Percentiles rank a stretch among this genome's conserved stretches.
Conservation (phyloP, 164 flowering plant species). For the Taxillus chinensis region DNA sequence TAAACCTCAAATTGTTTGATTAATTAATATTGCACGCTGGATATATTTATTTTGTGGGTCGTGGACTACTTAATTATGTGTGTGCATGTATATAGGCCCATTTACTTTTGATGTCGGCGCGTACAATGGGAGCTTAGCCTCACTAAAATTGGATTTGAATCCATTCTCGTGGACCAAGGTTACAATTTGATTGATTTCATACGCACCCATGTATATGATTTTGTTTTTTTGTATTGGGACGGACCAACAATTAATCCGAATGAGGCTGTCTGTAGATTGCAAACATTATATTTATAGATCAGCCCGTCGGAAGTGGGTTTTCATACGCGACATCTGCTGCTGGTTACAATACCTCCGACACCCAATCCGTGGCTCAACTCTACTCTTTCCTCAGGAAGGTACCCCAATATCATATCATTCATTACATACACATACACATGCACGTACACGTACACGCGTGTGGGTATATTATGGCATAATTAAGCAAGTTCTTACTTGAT, state of each 20-base stretch:
- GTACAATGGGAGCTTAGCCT: neutral
- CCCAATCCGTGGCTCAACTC: neutral
- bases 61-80: too few relatives aligned
- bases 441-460: too few relatives aligned
- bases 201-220: too few relatives aligned
- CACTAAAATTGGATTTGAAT: neutral
- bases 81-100: neutral
- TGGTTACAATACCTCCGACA: neutral
- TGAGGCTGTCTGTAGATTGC: neutral
- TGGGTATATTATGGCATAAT: too few relatives aligned
- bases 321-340: neutral
- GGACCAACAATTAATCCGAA: neutral
- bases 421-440: neutral
- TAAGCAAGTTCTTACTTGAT: too few relatives aligned
- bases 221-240: neutral
- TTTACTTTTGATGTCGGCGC: neutral
- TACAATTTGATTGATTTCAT: too few relatives aligned
- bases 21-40: too few relatives aligned
- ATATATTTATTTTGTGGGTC: too few relatives aligned
- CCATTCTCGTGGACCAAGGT: neutral
- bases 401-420: neutral
- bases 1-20: too few relatives aligned
- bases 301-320: neutral
- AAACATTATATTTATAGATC: neutral
- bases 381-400: slow-evolving; percentile 17